Percentiles rank a stretch among this genome's conserved stretches.
These are phyloP conservation scores for Leccinum olivaceopallidum DNA, from an alignment of 768 basidiomycete species.

Conservation along the genomic window DNA sequence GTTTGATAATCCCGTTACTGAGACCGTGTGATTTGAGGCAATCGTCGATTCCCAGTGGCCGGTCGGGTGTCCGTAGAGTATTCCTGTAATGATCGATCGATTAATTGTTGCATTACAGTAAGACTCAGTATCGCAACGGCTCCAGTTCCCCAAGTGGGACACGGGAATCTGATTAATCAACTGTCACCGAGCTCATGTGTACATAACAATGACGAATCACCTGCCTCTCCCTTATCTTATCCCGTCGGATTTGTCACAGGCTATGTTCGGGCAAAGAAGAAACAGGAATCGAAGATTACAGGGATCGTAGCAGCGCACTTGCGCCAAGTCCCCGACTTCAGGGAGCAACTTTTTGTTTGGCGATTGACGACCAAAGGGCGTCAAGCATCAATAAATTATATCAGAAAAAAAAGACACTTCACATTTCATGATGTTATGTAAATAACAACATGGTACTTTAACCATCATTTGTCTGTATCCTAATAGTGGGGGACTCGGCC, in stretches of 20 bases:
- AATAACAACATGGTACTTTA: too few relatives aligned
- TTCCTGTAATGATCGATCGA: background rate
- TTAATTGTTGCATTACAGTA: background rate
- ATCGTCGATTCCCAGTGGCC: background rate
- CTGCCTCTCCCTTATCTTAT: constrained; percentile 5
- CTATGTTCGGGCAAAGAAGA: background rate
- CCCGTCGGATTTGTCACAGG: background rate
- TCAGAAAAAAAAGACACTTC: too few relatives aligned
- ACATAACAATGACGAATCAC: constrained; percentile 3
- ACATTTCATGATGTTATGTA: too few relatives aligned
- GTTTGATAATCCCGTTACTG: background rate
- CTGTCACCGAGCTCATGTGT: background rate
- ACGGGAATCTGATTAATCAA: background rate
- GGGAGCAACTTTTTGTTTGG: too few relatives aligned
- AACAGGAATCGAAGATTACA: background rate
- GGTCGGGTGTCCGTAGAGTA: constrained; percentile 4
- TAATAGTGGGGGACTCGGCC: too few relatives aligned
- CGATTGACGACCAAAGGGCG: too few relatives aligned
- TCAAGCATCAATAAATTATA: too few relatives aligned
- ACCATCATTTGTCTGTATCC: too few relatives aligned
- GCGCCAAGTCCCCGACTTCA: too few relatives aligned
- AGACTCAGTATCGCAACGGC: background rate
- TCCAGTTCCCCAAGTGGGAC: background rate
- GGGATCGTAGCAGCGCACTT: too few relatives aligned
- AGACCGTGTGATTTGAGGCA: background rate